phyloP scores from a whole-genome alignment of 306 rosid genomes.

The Bauhinia variegata region DNA sequence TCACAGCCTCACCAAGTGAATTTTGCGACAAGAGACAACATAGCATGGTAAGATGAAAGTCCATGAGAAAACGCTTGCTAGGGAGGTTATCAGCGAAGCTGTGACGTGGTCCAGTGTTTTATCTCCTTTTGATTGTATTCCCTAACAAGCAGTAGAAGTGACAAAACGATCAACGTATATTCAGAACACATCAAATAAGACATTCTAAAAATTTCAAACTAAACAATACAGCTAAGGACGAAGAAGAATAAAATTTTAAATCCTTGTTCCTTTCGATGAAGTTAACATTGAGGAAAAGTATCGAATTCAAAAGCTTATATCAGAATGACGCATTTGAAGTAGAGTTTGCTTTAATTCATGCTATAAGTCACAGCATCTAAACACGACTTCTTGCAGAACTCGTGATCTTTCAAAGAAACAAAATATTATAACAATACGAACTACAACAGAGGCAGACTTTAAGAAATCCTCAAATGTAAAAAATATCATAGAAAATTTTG shows the following conservation, averaged over 20 bases:
- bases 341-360: no score
- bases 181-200: background rate
- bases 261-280: background rate
- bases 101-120: slow-evolving; percentile 56
- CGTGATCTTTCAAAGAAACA: no score
- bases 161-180: slow-evolving; percentile 8
- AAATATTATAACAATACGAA: no score
- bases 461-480: no score
- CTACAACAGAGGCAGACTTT: no score
- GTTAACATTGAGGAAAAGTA: background rate
- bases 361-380: no score
- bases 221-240: background rate
- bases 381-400: no score
- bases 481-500: no score
- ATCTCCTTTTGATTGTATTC: slow-evolving; percentile 49
- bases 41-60: slow-evolving; percentile 75
- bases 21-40: slow-evolving; percentile 82
- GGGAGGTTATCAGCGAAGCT: slow-evolving; percentile 79
- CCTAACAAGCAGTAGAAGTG: slow-evolving; percentile 19
- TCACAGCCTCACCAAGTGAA: slow-evolving; percentile 69
- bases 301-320: background rate
- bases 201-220: background rate
- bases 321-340: no score
- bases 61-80: slow-evolving; percentile 91
- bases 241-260: background rate